Conservation (phyloP, 2,329 filamentous ascomycete species). For the Penicillium vulpinum region DNA sequence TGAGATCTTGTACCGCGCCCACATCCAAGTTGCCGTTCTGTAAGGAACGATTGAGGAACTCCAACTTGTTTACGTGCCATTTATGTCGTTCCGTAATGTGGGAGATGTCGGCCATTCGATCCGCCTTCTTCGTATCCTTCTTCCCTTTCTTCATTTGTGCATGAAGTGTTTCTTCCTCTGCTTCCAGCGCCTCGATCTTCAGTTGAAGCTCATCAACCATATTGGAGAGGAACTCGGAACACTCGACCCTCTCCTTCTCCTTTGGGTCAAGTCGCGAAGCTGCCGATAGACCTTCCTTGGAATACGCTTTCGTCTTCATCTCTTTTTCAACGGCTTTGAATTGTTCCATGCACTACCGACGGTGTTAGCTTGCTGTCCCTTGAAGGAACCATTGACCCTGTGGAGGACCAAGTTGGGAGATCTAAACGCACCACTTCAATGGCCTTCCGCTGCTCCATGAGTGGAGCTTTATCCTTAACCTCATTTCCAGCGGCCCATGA, state of each 20-base stretch:
- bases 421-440: slow-evolving; percentile 78
- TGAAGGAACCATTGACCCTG: background rate
- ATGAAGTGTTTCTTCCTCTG: slow-evolving; percentile 82
- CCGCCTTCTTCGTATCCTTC: slow-evolving; percentile 77
- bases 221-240: slow-evolving; percentile 77
- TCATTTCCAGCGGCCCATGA: slow-evolving; percentile 98
- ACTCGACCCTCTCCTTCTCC: slow-evolving; percentile 89
- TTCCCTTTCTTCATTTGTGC: slow-evolving; percentile 94
- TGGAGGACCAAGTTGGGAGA: background rate
- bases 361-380: slow-evolving; percentile 27
- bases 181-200: slow-evolving; percentile 90
- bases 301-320: slow-evolving; percentile 99
- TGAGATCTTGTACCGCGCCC: slow-evolving; percentile 81
- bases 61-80: slow-evolving; percentile 91
- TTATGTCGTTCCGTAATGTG: slow-evolving; percentile 86
- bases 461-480: slow-evolving; percentile 97
- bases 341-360: slow-evolving; percentile 73
- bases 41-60: slow-evolving; percentile 82
- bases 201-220: slow-evolving; percentile 92
- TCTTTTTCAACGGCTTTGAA: slow-evolving; percentile 99
- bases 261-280: slow-evolving; percentile 95
- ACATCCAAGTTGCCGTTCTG: slow-evolving; percentile 91
- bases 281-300: slow-evolving; percentile 92
- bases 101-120: slow-evolving; percentile 85
- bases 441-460: slow-evolving; percentile 89